Evolutionary conservation across 2,329 filamentous ascomycete species (phyloP).

Genomic region (Penicillium capsulatum): DNA sequence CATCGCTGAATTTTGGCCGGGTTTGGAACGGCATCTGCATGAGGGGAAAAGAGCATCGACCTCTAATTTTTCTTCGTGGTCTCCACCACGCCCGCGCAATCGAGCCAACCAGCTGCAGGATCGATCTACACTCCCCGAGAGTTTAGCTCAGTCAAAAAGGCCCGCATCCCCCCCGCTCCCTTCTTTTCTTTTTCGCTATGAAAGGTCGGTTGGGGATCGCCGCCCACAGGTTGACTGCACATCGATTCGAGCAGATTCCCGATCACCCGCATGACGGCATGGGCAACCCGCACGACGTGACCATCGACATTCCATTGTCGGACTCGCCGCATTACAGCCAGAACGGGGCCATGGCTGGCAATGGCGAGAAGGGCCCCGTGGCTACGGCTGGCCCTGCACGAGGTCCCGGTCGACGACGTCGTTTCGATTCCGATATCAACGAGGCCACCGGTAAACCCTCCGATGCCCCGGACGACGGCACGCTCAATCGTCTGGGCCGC

Average conservation of each 20-base stretch:
- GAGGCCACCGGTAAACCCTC: constrained; percentile 30
- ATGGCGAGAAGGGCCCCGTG: constrained; percentile 31
- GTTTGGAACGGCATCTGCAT: background rate
- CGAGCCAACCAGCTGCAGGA: constrained; percentile 14
- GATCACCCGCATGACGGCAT: constrained; percentile 38
- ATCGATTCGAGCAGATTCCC: constrained; percentile 44
- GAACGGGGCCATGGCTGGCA: constrained; percentile 28
- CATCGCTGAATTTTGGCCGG: too few species aligned
- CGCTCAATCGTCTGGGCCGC: constrained; percentile 55
- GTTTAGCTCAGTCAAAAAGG: constrained; percentile 11
- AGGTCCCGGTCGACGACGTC: constrained; percentile 34
- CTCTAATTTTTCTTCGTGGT: constrained; percentile 2
- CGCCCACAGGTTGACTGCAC: constrained; percentile 42
- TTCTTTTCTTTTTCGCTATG: constrained; percentile 25
- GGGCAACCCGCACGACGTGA: constrained; percentile 50
- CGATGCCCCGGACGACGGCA: constrained; percentile 50
- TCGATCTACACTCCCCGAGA: constrained; percentile 8
- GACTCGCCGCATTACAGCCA: constrained; percentile 50
- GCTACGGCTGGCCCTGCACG: background rate
- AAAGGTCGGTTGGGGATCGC: constrained; percentile 33
- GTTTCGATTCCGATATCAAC: constrained; percentile 22
- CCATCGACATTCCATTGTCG: constrained; percentile 60
- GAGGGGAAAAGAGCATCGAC: background rate
- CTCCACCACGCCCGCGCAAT: constrained; percentile 7
- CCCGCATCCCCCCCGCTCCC: constrained; percentile 2